phyloP scores from a whole-genome alignment of 2,329 filamentous ascomycete genomes.

The Trichoderma breve region DNA sequence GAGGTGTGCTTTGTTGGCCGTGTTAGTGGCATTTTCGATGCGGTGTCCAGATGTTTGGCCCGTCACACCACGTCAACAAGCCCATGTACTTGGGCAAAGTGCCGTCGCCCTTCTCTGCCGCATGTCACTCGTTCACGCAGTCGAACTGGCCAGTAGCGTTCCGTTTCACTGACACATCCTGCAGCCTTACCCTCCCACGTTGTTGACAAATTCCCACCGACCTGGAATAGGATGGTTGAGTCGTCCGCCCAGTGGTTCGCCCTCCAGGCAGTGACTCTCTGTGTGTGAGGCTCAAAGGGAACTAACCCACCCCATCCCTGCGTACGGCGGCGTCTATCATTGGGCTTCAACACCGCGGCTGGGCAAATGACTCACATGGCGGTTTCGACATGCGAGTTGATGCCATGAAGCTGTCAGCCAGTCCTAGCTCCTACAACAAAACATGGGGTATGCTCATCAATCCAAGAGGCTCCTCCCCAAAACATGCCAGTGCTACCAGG shows the following conservation, averaged over 20 bases:
- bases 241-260: background rate
- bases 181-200: constrained; percentile 17
- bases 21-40: background rate
- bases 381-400: constrained; percentile 4
- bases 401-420: constrained; percentile 10
- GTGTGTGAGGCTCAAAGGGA: background rate
- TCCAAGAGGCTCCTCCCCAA: background rate
- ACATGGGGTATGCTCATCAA: constrained; percentile 2
- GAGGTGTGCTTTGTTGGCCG: background rate
- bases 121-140: background rate
- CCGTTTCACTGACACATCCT: constrained; percentile 14
- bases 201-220: background rate
- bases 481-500: background rate
- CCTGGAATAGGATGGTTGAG: constrained; percentile 1
- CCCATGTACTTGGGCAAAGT: background rate
- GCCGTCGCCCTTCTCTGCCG: background rate
- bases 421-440: background rate
- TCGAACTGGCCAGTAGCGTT: background rate
- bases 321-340: background rate
- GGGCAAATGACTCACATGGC: constrained; percentile 17
- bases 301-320: background rate
- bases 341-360: background rate
- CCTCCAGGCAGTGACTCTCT: background rate
- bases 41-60: background rate
- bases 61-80: background rate